Conservation (phyloP, 2,329 filamentous ascomycete genomes). For the Stemphylium vesicarium region DNA sequence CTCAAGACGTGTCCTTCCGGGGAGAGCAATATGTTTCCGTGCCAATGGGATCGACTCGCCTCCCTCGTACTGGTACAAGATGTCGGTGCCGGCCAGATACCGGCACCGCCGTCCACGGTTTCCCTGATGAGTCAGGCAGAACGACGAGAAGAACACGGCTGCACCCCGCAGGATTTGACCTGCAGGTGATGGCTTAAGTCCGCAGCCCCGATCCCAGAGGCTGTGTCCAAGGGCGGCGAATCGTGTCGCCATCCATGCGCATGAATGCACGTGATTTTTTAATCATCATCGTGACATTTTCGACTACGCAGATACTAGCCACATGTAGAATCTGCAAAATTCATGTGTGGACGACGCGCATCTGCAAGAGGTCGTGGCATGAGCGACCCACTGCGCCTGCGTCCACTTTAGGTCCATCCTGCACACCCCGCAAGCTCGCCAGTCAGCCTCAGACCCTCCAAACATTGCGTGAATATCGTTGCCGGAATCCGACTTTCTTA, state of each 20-base stretch:
- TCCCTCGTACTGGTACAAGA: not conserved
- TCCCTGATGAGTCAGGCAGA: conserved; percentile 29
- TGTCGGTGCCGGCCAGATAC: conserved; percentile 28
- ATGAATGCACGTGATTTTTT: conserved; percentile 15
- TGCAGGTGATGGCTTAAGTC: conserved; percentile 29
- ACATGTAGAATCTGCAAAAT: not conserved
- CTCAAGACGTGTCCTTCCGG: conserved; percentile 23
- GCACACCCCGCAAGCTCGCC: conserved; percentile 24
- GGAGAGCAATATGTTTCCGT: conserved; percentile 21
- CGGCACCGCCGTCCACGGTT: conserved; percentile 24
- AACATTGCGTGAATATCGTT: conserved; percentile 25
- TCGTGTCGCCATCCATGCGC: conserved; percentile 1
- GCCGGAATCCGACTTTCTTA: conserved; percentile 20
- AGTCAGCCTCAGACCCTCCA: conserved; percentile 18
- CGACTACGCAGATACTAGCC: not conserved
- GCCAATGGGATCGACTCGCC: conserved; percentile 20
- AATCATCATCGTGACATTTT: conserved; percentile 1
- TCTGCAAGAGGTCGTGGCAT: conserved; percentile 14
- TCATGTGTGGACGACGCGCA: not conserved
- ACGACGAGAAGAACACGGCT: conserved; percentile 35
- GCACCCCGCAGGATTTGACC: conserved; percentile 33
- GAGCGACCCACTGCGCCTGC: conserved; percentile 22
- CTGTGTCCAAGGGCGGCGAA: conserved; percentile 5
- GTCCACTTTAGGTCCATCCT: conserved; percentile 8
- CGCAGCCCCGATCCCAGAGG: conserved; percentile 12